Evolutionary conservation across 768 basidiomycete genomes (phyloP), one percentile per base, ranked within the genome.

Genomic region (Terana coerulea): DNA sequence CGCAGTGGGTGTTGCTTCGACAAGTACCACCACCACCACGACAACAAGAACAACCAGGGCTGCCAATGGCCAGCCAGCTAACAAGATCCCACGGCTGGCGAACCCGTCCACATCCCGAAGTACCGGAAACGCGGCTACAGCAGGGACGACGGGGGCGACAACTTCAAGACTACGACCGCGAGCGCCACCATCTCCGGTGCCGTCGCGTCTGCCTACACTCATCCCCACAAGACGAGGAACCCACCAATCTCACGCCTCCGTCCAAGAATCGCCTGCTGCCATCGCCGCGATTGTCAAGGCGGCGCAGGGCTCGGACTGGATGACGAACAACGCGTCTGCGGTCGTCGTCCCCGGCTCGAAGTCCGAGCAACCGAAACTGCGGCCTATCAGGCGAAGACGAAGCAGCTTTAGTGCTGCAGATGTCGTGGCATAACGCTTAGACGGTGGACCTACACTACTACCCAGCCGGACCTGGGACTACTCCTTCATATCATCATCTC

Each of bases 391-490:
- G 57, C 78, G 88, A 55, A 73, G 91, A 62, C 75, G 91, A 53
- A 92, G 91, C 63, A 93, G 91, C 61, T 93, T 93, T 67, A 92
- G 91, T 64, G 76, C 84, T 50, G 90, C 87, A 3, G 91, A 93
- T 65, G 84, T 92, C 19, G 80, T 91, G 54, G 89, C 87, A 61
- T 92, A 72, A 70, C 14, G 5, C 29, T 29, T 17, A n/a, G 19
- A 10, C 41, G 5, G 8, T 8, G 42, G 9, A 26, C 24, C n/a
- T n/a, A n/a, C n/a, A n/a, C 4, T 14, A 21, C 1, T 22, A 9
- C 15, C 22, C 29, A 31, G 19, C 39, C 15, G 45, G 45, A 46
- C 31, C 45, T 46, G 29, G 28, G 7, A 4, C 30, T 22, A 21
- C 25, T 6, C 21, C 3, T 21, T 21, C 12, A 10, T 10, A 19